Evolutionary conservation across 2,329 filamentous ascomycete species (phyloP).

Genomic region (Aspergillus novoparasiticus): DNA sequence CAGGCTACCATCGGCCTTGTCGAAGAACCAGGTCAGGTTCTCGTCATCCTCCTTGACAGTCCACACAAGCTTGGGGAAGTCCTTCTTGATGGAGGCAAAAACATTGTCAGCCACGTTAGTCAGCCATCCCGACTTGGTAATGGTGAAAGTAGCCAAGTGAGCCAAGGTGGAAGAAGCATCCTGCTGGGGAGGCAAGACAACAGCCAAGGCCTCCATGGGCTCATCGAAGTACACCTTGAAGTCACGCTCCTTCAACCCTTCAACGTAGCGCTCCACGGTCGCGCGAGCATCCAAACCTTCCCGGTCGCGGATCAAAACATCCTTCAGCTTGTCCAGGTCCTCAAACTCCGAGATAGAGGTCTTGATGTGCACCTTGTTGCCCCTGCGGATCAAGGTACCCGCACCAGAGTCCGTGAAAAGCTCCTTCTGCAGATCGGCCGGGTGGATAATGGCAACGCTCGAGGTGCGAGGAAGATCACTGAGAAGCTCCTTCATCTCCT

Average conservation of each 20-base stretch:
- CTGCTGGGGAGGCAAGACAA: conserved; percentile 75
- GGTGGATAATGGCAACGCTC: conserved; percentile 96
- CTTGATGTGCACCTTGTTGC: conserved; percentile 81
- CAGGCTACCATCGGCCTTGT: conserved; percentile 92
- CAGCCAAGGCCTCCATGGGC: conserved; percentile 85
- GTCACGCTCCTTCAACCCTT: conserved; percentile 71
- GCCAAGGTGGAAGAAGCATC: conserved; percentile 64
- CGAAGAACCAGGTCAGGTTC: conserved; percentile 97
- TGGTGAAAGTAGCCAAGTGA: conserved; percentile 85
- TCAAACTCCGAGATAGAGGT: conserved; percentile 73
- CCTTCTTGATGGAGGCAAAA: conserved; percentile 90
- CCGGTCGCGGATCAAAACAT: conserved; percentile 77
- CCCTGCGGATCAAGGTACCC: conserved; percentile 87
- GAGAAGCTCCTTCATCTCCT: conserved; percentile 92
- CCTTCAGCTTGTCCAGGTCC: conserved; percentile 75
- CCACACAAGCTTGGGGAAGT: conserved; percentile 89
- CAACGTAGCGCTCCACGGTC: conserved; percentile 83
- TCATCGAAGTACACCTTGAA: conserved; percentile 97
- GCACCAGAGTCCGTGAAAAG: conserved; percentile 95
- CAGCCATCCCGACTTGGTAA: conserved; percentile 92
- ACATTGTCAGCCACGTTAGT: conserved; percentile 95
- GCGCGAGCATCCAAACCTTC: conserved; percentile 79
- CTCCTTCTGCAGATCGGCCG: conserved; percentile 93
- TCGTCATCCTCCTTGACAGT: conserved; percentile 96
- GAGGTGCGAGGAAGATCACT: conserved; percentile 87